phyloP scores from a whole-genome alignment of 768 basidiomycete genomes.

The Phylloporus arenicola region DNA sequence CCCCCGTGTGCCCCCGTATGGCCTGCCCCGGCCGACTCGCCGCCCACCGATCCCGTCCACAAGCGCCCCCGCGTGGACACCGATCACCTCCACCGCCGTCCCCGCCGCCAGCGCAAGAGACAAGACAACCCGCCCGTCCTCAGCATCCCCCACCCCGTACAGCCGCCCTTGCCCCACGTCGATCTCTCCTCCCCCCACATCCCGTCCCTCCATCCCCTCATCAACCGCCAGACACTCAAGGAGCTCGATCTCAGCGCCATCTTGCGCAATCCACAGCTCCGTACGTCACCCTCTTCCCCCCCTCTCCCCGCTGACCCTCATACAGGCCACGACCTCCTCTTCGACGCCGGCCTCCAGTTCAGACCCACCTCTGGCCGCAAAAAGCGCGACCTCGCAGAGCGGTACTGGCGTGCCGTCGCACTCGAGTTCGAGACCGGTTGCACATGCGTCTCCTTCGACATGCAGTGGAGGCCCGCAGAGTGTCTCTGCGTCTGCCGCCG shows the following conservation, averaged over 20 bases:
- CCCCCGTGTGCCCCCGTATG: conserved; percentile 35
- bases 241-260: conserved; percentile 84
- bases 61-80: conserved; percentile 32
- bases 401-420: conserved; percentile 80
- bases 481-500: conserved; percentile 53
- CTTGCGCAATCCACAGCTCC: conserved; percentile 84
- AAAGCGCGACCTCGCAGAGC: conserved; percentile 66
- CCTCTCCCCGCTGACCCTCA: background rate
- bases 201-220: conserved; percentile 66
- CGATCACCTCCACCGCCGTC: conserved; percentile 8
- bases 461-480: conserved; percentile 47
- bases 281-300: conserved; percentile 43
- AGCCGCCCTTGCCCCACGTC: conserved; percentile 31
- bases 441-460: conserved; percentile 75
- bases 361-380: conserved; percentile 69
- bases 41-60: conserved; percentile 26
- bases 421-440: conserved; percentile 78
- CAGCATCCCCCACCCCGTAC: conserved; percentile 22
- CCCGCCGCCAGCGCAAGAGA: conserved; percentile 29
- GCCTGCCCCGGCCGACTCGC: conserved; percentile 38
- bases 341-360: conserved; percentile 81
- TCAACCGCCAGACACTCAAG: conserved; percentile 77
- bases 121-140: conserved; percentile 22
- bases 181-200: conserved; percentile 50
- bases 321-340: conserved; percentile 83